Conservation (phyloP, 2,329 filamentous ascomycete species). For the Sordariomycetes sp. region DNA sequence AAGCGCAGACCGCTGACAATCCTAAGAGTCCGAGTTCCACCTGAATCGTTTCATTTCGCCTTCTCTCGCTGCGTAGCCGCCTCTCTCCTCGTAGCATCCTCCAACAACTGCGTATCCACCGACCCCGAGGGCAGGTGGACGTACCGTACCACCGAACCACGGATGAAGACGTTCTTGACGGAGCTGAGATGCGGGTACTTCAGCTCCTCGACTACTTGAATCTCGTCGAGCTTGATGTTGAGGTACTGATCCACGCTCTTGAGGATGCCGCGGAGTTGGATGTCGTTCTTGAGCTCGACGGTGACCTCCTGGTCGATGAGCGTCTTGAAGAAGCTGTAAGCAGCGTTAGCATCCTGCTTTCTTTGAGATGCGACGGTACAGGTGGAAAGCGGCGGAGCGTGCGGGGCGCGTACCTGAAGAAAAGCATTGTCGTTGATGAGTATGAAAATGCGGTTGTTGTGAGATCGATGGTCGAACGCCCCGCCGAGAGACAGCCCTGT, state of each 20-base stretch:
- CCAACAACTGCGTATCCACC: conserved; percentile 77
- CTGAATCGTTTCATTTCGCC: conserved; percentile 31
- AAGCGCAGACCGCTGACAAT: no score
- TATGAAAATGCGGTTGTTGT: not conserved
- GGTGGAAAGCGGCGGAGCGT: not conserved
- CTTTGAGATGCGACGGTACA: not conserved
- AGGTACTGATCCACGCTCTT: conserved; percentile 98
- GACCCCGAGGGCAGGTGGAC: conserved; percentile 76
- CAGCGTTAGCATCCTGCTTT: not conserved
- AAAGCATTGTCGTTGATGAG: conserved; percentile 6
- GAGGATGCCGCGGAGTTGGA: conserved; percentile 87
- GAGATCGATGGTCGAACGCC: not conserved
- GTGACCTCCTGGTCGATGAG: conserved; percentile 96
- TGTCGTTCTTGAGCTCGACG: conserved; percentile 98
- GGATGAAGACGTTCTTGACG: conserved; percentile 93
- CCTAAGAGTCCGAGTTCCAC: not conserved
- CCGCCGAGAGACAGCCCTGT: no score
- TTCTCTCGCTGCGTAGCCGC: conserved; percentile 49
- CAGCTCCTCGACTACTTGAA: conserved; percentile 83
- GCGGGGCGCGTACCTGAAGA: conserved; percentile 6
- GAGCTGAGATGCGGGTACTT: conserved; percentile 88
- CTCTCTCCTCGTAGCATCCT: conserved; percentile 82
- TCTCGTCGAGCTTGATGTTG: conserved; percentile 98
- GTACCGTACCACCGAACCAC: conserved; percentile 86
- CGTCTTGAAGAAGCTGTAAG: conserved; percentile 90